These are phyloP conservation scores for Tuctoria greenei DNA, from an alignment of 176 grass and related monocot species.

Conservation along the genomic window DNA sequence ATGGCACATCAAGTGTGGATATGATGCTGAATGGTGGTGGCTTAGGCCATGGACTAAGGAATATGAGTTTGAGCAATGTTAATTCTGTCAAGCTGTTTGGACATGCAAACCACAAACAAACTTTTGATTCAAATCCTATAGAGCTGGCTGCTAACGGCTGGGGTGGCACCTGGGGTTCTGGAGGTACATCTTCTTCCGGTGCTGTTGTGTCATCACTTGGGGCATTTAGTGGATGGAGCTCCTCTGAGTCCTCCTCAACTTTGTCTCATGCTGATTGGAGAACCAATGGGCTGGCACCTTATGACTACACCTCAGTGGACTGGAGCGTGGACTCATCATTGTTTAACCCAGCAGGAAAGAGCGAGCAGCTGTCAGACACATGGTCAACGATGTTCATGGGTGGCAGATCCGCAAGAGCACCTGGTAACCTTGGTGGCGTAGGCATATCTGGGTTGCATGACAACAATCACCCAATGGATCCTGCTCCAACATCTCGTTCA, in stretches of 20 bases:
- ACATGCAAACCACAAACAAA: slow-evolving; percentile 53
- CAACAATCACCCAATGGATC: slow-evolving; percentile 48
- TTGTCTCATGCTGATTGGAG: slow-evolving; percentile 65
- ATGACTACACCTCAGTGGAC: slow-evolving; percentile 89
- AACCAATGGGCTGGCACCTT: slow-evolving; percentile 45
- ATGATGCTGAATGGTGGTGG: slow-evolving; percentile 72
- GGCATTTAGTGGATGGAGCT: slow-evolving; percentile 62
- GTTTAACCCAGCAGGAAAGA: slow-evolving; percentile 59
- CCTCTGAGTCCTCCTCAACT: slow-evolving; percentile 45
- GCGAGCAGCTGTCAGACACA: slow-evolving; percentile 65
- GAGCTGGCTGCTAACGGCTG: slow-evolving; percentile 70
- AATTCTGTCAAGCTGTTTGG: slow-evolving; percentile 51
- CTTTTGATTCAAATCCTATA: slow-evolving; percentile 57
- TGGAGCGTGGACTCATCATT: slow-evolving; percentile 83
- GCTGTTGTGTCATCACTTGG: slow-evolving; percentile 59
- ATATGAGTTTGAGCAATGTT: slow-evolving; percentile 59
- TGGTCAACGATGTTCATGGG: slow-evolving; percentile 99
- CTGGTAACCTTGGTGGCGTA: slow-evolving; percentile 36
- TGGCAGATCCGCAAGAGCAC: slow-evolving; percentile 48
- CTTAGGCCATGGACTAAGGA: slow-evolving; percentile 51
- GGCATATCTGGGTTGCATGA: slow-evolving; percentile 54
- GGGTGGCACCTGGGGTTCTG: slow-evolving; percentile 58
- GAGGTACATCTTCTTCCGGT: slow-evolving; percentile 55
- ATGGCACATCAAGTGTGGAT: slow-evolving; percentile 57
- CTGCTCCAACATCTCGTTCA: slow-evolving; percentile 44